phyloP scores from a whole-genome alignment of 495 filamentous ascomycete species.

The Amphirosellinia nigrospora region DNA sequence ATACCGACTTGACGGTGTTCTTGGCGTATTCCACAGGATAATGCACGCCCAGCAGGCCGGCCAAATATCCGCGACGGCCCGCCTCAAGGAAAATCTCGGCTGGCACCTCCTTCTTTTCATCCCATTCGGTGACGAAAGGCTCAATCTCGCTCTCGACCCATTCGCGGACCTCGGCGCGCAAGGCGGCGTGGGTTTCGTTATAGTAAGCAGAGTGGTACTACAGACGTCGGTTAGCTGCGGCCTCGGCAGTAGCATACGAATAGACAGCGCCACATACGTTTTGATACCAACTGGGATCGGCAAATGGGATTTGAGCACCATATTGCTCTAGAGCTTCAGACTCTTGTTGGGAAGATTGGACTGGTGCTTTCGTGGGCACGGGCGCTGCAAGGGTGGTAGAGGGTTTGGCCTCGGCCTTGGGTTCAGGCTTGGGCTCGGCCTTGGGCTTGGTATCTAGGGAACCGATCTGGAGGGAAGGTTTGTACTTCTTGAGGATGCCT shows the following conservation, averaged over 20 bases:
- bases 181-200: slow-evolving; percentile 88
- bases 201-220: slow-evolving; percentile 96
- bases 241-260: background rate
- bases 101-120: slow-evolving; percentile 89
- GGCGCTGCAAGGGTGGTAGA: slow-evolving; percentile 59
- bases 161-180: slow-evolving; percentile 86
- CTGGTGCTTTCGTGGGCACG: slow-evolving; percentile 58
- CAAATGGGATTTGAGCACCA: slow-evolving; percentile 87
- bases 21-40: slow-evolving; percentile 78
- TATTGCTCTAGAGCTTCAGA: slow-evolving; percentile 80
- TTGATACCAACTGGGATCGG: slow-evolving; percentile 95
- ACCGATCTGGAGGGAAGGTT: slow-evolving; percentile 83
- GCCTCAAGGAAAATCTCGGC: slow-evolving; percentile 91
- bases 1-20: slow-evolving; percentile 73
- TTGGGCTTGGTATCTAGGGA: slow-evolving; percentile 87
- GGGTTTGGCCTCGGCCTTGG: slow-evolving; percentile 58
- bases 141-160: slow-evolving; percentile 93
- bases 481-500: slow-evolving; percentile 94
- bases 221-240: background rate
- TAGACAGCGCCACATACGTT: slow-evolving; percentile 61
- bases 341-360: slow-evolving; percentile 52
- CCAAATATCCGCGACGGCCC: slow-evolving; percentile 90
- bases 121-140: slow-evolving; percentile 94
- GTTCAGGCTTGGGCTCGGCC: slow-evolving; percentile 41
- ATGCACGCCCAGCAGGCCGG: slow-evolving; percentile 81